phyloP scores from a whole-genome alignment of 1,139 yeast genomes.

The Hyphopichia burtonii region DNA sequence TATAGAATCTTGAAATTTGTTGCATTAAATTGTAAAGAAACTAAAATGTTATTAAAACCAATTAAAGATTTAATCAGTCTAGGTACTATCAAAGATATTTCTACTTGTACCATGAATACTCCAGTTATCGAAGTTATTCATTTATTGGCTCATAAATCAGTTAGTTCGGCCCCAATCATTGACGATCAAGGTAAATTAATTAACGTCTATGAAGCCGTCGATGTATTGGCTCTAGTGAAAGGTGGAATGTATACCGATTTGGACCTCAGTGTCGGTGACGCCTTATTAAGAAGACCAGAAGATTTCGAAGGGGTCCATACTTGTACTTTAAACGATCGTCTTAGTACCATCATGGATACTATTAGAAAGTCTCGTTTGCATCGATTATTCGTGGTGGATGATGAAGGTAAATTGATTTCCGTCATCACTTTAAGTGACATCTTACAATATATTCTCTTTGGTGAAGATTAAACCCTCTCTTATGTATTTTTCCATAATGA shows the following conservation, averaged over 20 bases:
- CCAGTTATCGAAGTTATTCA: slow-evolving; percentile 95
- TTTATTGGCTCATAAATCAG: slow-evolving; percentile 71
- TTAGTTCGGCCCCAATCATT: slow-evolving; percentile 90
- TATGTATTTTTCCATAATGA: not conserved
- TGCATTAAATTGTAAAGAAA: slow-evolving; percentile 93
- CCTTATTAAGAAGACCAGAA: slow-evolving; percentile 88
- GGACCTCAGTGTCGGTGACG: slow-evolving; percentile 92
- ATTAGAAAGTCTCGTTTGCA: slow-evolving; percentile 89
- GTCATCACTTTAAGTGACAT: slow-evolving; percentile 92
- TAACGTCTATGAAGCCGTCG: slow-evolving; percentile 95
- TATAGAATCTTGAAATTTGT: slow-evolving; percentile 95
- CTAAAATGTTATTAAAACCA: slow-evolving; percentile 79
- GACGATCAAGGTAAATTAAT: slow-evolving; percentile 73
- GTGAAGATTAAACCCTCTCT: slow-evolving; percentile 44
- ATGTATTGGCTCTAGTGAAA: slow-evolving; percentile 86
- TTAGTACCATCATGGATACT: slow-evolving; percentile 91
- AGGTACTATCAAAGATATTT: slow-evolving; percentile 57
- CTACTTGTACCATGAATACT: slow-evolving; percentile 85
- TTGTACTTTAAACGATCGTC: slow-evolving; percentile 82
- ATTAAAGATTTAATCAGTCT: slow-evolving; percentile 63
- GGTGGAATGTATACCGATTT: slow-evolving; percentile 94
- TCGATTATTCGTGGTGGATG: slow-evolving; percentile 89
- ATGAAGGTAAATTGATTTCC: slow-evolving; percentile 70
- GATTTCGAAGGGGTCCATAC: slow-evolving; percentile 98
- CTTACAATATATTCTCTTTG: slow-evolving; percentile 75